phyloP scores from a whole-genome alignment of 2,329 filamentous ascomycete genomes.

The Neopestalotiopsis clavispora region DNA sequence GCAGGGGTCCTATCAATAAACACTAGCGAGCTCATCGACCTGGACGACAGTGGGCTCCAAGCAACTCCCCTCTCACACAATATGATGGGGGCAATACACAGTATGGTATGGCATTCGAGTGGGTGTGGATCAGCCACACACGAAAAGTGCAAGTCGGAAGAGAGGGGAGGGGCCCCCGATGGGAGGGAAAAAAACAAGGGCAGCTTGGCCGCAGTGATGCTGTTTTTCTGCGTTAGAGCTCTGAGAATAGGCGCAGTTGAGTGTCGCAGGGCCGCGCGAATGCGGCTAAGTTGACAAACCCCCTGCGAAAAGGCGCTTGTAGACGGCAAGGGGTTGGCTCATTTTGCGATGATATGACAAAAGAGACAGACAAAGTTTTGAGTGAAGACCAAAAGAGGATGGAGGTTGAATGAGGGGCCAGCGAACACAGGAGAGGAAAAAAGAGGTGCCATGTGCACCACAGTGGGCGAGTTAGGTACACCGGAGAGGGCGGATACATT shows the following conservation, averaged over 20 bases:
- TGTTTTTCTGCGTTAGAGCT: not conserved
- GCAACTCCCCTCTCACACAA: too few species aligned
- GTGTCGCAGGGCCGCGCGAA: constrained; percentile 9
- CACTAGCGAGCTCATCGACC: not conserved
- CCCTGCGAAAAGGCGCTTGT: constrained; percentile 14
- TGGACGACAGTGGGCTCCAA: not conserved
- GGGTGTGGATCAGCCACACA: constrained; percentile 1
- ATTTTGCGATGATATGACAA: not conserved
- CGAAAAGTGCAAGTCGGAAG: constrained; percentile 9
- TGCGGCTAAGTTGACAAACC: constrained; percentile 12
- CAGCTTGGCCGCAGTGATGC: not conserved
- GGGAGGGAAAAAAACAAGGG: too few species aligned
- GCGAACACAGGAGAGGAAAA: not conserved
- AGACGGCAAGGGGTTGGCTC: not conserved
- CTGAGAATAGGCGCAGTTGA: constrained; percentile 15
- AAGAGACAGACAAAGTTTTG: not conserved
- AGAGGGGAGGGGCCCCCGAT: not conserved
- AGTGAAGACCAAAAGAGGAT: not conserved
- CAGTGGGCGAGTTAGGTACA: not conserved
- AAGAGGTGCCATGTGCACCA: not conserved
- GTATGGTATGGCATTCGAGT: not conserved
- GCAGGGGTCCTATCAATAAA: not conserved
- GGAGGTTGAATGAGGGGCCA: not conserved
- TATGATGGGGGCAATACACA: not conserved
- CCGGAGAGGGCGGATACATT: not conserved